phyloP scores from a whole-genome alignment of 1,284 basidiomycete genomes.

The Cerrena zonata region DNA sequence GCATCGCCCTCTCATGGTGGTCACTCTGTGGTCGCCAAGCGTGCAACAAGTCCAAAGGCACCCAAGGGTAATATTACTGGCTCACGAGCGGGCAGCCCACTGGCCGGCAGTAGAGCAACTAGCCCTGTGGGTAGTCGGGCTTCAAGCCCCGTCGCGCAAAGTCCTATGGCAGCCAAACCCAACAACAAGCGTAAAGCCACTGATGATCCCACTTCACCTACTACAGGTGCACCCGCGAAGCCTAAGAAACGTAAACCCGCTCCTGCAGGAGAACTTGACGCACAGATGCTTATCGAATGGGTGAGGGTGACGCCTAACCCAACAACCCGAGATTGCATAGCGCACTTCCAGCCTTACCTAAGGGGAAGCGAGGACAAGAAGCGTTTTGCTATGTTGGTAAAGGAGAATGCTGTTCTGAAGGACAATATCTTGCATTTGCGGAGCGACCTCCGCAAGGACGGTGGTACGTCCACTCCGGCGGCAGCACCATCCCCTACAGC shows the following conservation, averaged over 20 bases:
- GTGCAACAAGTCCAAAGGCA: constrained; percentile 72
- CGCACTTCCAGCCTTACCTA: constrained; percentile 69
- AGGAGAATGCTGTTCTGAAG: constrained; percentile 68
- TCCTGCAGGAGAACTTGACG: constrained; percentile 48
- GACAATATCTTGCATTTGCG: constrained; percentile 58
- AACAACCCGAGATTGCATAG: constrained; percentile 70
- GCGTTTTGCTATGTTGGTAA: constrained; percentile 69
- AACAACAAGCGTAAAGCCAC: constrained; percentile 64
- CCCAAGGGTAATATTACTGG: constrained; percentile 48
- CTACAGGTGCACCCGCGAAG: constrained; percentile 35
- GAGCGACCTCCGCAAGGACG: constrained; percentile 34
- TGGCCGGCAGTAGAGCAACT: constrained; percentile 40
- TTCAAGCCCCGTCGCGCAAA: constrained; percentile 15
- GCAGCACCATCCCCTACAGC: neutral
- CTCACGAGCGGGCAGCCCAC: constrained; percentile 54
- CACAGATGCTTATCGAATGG: constrained; percentile 66
- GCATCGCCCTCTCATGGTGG: constrained; percentile 51
- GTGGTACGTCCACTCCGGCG: constrained; percentile 11
- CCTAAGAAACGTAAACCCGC: constrained; percentile 62
- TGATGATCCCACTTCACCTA: constrained; percentile 35
- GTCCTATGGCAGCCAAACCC: constrained; percentile 19
- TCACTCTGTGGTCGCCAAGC: constrained; percentile 73
- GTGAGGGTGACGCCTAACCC: constrained; percentile 56
- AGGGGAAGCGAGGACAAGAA: constrained; percentile 63
- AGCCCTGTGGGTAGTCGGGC: constrained; percentile 30